Percentiles rank a stretch among this genome's conserved stretches.
Evolutionary conservation across 2,329 filamentous ascomycete genomes (phyloP).

Genomic region (Amauroascus verrucosus): DNA sequence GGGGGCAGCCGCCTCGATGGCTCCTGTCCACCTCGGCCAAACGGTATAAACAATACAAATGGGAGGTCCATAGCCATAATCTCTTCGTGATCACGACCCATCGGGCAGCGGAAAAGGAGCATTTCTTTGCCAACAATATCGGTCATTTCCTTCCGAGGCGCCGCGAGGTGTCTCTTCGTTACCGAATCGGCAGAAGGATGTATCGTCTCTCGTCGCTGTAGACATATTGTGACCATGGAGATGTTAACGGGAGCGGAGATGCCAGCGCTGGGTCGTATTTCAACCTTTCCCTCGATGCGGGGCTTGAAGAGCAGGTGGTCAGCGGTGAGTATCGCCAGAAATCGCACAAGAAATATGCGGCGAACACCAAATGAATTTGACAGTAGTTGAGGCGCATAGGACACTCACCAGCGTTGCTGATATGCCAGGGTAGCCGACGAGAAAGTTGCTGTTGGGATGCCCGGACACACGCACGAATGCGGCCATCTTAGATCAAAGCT

Average conservation of each 20-base stretch:
- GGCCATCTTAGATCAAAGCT: constrained; percentile 43
- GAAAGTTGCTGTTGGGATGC: constrained; percentile 90
- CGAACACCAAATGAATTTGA: background rate
- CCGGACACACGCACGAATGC: constrained; percentile 93
- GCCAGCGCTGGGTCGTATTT: constrained; percentile 78
- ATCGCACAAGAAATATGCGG: background rate
- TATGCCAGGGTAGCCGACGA: constrained; percentile 95
- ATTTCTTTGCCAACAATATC: constrained; percentile 96
- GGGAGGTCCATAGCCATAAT: constrained; percentile 94
- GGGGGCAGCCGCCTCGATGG: constrained; percentile 82
- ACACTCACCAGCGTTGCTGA: constrained; percentile 83
- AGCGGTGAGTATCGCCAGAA: background rate
- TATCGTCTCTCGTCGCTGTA: constrained; percentile 90
- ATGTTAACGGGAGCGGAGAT: constrained; percentile 81
- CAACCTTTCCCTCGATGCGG: constrained; percentile 94
- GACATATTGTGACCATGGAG: constrained; percentile 85
- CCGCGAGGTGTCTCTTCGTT: constrained; percentile 81
- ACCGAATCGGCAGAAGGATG: constrained; percentile 92
- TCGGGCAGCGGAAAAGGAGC: constrained; percentile 74
- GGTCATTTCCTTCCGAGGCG: constrained; percentile 77
- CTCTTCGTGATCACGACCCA: constrained; percentile 74
- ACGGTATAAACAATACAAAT: constrained; percentile 95
- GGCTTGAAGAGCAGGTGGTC: constrained; percentile 48
- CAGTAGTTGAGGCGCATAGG: background rate
- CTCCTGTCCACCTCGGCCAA: constrained; percentile 82